Conservation (phyloP, 2,329 filamentous ascomycete species). For the Sclerotinia glacialis region DNA sequence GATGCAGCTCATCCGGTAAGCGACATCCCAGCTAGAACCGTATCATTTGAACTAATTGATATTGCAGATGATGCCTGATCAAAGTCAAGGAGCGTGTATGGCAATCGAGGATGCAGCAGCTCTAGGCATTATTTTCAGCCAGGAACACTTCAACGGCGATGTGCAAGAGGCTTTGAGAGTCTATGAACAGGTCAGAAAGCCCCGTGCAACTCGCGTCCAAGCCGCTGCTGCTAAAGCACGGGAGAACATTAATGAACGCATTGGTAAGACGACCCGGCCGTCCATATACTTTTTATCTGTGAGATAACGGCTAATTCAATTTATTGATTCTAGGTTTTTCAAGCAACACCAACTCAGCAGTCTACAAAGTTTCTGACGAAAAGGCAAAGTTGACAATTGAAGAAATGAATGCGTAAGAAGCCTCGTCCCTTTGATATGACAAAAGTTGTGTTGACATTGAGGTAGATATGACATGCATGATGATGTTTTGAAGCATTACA, state of each 20-base stretch:
- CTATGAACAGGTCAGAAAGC: slow-evolving; percentile 54
- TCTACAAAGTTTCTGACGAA: slow-evolving; percentile 61
- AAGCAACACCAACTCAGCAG: slow-evolving; percentile 52
- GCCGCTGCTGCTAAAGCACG: slow-evolving; percentile 55
- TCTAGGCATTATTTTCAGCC: slow-evolving; percentile 41
- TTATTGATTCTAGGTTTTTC: slow-evolving; percentile 52
- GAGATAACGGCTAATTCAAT: not conserved
- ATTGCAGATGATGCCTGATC: slow-evolving; percentile 60
- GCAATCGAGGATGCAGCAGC: slow-evolving; percentile 45
- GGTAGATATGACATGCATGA: slow-evolving; percentile 13
- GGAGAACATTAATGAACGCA: slow-evolving; percentile 62
- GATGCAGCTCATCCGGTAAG: slow-evolving; percentile 60
- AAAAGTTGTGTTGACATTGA: not conserved
- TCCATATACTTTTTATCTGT: not conserved
- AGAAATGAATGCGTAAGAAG: slow-evolving; percentile 59
- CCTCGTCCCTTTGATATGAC: not conserved
- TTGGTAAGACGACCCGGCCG: slow-evolving; percentile 50
- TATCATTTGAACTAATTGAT: not conserved
- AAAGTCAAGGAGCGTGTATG: slow-evolving; percentile 55
- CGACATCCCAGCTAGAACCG: not conserved
- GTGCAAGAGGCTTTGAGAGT: slow-evolving; percentile 48
- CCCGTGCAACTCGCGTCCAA: slow-evolving; percentile 56
- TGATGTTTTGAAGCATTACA: slow-evolving; percentile 5
- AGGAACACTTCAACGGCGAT: slow-evolving; percentile 46
- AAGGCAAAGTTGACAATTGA: slow-evolving; percentile 62